Base-by-base conservation (phyloP, 306 rosid genomes). In the Nissolia schottii region DNA sequence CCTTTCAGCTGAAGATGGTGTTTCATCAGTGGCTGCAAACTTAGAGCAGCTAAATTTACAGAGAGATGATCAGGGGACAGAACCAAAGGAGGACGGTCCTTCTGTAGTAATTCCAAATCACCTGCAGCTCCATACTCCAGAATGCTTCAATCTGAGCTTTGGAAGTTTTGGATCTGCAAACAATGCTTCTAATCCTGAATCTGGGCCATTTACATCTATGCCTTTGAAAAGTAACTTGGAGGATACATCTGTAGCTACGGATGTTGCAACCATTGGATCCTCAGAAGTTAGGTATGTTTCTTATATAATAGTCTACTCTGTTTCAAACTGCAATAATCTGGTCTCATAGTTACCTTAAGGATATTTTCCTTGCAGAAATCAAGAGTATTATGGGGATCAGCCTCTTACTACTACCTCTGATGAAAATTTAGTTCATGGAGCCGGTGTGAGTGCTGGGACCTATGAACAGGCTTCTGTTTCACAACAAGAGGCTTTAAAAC, bases 51-150 rank as follows among this genome's bases (percentile, higher is more conserved):
- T 92, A 56, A 78, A 76, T 78, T 37, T 92, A 61, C 84, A 75
- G 54, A 73, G 90, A 55, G 90, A 89, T 66, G 87, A 84, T 76
- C 80, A 73, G 56, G 91, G 67, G 58, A 65, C 83, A 65, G 82
- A 84, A 73, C 77, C 84, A 64, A 93, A 85, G 68, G 93, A 85
- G 12, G 87, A 85, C 58, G 79, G 62, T 70, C 85, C 93, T 81
- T 78, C 93, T 75, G 93, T 92, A 58, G 88, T 92, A 45, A 92
- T 92, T 76, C 97, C 97, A 32, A 81, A 89, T 82, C 97, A 92
- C 74, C 83, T 92, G 15, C 97, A 89, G 76, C 85, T 84, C 46
- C 96, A 92, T 84, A 78, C 92, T 54, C 84, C 91, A 6, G 97
- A 92, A 43, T 89, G 96, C 84, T 75, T 92, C 71, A 88, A 92